phyloP scores from a whole-genome alignment of 2,329 filamentous ascomycete species.

The Ilyonectria robusta region DNA sequence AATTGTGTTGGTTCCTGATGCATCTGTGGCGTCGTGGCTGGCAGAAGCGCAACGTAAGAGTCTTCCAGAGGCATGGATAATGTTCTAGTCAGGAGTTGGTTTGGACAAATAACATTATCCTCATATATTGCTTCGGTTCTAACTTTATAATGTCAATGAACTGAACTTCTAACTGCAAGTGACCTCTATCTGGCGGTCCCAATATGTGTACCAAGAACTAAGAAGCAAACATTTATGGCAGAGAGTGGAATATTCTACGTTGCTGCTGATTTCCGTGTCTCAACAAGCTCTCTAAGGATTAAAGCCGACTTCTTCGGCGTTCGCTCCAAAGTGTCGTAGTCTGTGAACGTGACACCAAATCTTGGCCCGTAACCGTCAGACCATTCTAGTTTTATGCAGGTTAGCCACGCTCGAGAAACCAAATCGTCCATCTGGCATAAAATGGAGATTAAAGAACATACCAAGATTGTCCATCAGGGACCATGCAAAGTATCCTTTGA shows the following conservation, averaged over 20 bases:
- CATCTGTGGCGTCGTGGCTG: not conserved
- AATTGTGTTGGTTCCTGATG: not conserved
- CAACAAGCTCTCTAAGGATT: conserved; percentile 9
- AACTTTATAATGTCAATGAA: not conserved
- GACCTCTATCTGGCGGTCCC: not conserved
- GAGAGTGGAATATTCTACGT: not conserved
- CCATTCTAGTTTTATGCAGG: conserved; percentile 23
- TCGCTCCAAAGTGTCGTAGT: conserved; percentile 35
- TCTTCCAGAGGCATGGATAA: not conserved
- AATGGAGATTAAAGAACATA: conserved; percentile 33
- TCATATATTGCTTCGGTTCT: not conserved
- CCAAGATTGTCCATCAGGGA: conserved; percentile 38
- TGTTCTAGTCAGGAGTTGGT: not conserved
- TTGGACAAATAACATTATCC: not conserved
- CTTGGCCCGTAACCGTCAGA: conserved; percentile 32
- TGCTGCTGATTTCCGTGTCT: conserved; percentile 1
- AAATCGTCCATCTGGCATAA: no score
- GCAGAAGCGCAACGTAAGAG: not conserved
- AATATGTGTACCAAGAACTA: not conserved
- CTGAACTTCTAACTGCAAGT: not conserved
- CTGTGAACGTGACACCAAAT: conserved; percentile 34
- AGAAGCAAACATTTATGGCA: not conserved
- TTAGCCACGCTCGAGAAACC: not conserved
- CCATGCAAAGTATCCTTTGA: conserved; percentile 38
- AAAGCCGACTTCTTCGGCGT: conserved; percentile 37